These are phyloP conservation scores for Scheffersomyces quercinus DNA, from an alignment of 1,139 yeast genomes.

Conservation along the genomic window DNA sequence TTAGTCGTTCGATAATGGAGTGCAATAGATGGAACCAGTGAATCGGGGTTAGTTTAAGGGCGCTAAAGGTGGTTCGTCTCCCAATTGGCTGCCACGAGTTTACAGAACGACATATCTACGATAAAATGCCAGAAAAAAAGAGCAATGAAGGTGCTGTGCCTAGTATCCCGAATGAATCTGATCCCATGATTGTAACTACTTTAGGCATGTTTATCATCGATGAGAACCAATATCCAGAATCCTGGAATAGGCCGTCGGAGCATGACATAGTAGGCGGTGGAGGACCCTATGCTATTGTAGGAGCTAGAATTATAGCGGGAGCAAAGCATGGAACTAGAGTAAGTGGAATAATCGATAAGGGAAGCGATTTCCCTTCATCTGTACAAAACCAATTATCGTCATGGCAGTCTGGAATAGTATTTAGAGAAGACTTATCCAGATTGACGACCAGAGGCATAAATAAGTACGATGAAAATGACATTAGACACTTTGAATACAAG, in stretches of 20 bases:
- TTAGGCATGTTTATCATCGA: conserved; percentile 94
- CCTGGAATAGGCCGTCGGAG: conserved; percentile 41
- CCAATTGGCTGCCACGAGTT: too few relatives aligned
- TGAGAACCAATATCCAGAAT: conserved; percentile 63
- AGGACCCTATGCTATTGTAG: conserved; percentile 81
- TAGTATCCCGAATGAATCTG: not conserved
- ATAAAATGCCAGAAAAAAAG: too few relatives aligned
- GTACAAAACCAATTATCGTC: conserved; percentile 46
- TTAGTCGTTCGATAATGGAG: too few relatives aligned
- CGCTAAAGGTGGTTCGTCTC: too few relatives aligned
- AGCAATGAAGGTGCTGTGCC: too few relatives aligned
- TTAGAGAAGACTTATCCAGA: conserved; percentile 52
- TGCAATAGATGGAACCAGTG: too few relatives aligned
- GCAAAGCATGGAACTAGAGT: conserved; percentile 33
- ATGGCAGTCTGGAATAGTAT: conserved; percentile 66
- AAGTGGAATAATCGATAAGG: conserved; percentile 77
- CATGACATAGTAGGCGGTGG: conserved; percentile 82
- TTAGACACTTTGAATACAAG: conserved; percentile 44
- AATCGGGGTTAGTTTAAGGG: too few relatives aligned
- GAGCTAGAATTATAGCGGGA: conserved; percentile 61
- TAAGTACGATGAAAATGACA: conserved; percentile 62
- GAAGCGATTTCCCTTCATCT: conserved; percentile 67
- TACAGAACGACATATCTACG: too few relatives aligned
- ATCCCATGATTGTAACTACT: conserved; percentile 44
- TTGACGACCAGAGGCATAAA: conserved; percentile 83